Conservation (phyloP, 2,329 filamentous ascomycete species). For the Bipolaris oryzae region DNA sequence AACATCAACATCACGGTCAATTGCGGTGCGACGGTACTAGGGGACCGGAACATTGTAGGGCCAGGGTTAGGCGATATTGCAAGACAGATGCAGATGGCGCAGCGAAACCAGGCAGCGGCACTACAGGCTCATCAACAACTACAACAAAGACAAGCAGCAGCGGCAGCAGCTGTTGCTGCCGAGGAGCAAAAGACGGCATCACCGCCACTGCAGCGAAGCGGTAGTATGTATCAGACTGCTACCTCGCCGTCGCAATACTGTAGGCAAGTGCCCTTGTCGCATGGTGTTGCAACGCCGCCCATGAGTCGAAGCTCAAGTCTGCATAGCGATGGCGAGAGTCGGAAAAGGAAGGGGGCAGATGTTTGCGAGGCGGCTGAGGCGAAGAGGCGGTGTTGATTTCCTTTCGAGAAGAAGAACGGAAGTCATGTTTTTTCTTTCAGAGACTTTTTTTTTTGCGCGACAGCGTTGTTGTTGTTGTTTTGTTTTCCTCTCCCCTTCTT, state of each 20-base stretch:
- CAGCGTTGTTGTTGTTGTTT: background rate
- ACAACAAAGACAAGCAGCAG: slow-evolving; percentile 5
- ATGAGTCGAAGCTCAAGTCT: slow-evolving; percentile 39
- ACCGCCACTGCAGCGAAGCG: slow-evolving; percentile 1
- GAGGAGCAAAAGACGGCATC: slow-evolving; percentile 12
- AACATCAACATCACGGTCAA: slow-evolving; percentile 43
- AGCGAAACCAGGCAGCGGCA: slow-evolving; percentile 29
- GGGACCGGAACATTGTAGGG: slow-evolving; percentile 45
- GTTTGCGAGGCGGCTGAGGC: slow-evolving; percentile 15
- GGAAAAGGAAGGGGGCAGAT: slow-evolving; percentile 37
- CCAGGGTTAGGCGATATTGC: slow-evolving; percentile 44
- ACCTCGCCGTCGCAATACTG: background rate
- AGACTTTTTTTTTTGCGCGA: background rate
- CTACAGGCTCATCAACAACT: slow-evolving; percentile 21
- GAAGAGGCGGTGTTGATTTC: slow-evolving; percentile 29
- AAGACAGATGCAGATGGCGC: slow-evolving; percentile 40
- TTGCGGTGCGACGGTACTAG: slow-evolving; percentile 44
- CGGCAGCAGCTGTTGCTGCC: background rate
- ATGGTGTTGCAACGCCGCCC: slow-evolving; percentile 29
- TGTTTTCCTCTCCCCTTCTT: background rate
- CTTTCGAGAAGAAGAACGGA: background rate
- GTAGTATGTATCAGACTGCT: background rate
- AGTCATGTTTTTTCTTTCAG: background rate
- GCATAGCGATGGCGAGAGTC: slow-evolving; percentile 23
- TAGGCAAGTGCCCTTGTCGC: background rate